Evolutionary conservation across 1,139 yeast species (phyloP), one percentile per base, ranked within the genome.

Genomic region (Eremothecium sinecaudum): DNA sequence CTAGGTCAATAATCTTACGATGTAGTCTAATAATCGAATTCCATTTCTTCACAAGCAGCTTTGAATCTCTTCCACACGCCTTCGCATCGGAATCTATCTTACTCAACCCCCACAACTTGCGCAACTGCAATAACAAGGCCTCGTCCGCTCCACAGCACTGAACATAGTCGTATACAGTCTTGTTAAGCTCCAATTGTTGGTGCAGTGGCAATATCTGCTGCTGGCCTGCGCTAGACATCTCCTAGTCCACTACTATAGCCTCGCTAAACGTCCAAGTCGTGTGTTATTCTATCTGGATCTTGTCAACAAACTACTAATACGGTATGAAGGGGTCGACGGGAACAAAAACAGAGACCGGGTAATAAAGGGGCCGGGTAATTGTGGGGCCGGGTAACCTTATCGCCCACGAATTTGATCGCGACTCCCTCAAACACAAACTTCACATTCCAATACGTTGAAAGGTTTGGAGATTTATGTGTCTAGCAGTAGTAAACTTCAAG

Each of bases 21-120:
- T 87, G 96, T 26, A 87, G 64, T 34, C 94, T 64, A 22, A 83
- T 66, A 4, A 87, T 92, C 0, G 94, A 79, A 1, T 81, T 69
- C 97, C 97, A 87, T 60, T 86, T 87, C 59, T 79, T 81, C 47
- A 82, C 92, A 28, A 87, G 63, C 33, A 79, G 64, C 40, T 67
- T 61, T 18, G 27, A 5, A 16, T 34, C 37, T 18, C 22, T 14
- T 11, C 29, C 30, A 12, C 14, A 10, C 11, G 14, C 24, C 22
- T n/a, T 23, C 11, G 31, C 34, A 18, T 21, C 29, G 13, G 30
- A 14, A n/a, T 24, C 29, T 16, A 15, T 31, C 10, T 14, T 28
- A 12, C 22, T 18, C n/a, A 14, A 10, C 12, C 17, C 30, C 13
- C 30, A 31, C 31, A 34, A 9, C 14, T 17, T 14, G 9, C 27